Conservation (phyloP, 495 filamentous ascomycete genomes). For the Articulospora tetracladia region DNA sequence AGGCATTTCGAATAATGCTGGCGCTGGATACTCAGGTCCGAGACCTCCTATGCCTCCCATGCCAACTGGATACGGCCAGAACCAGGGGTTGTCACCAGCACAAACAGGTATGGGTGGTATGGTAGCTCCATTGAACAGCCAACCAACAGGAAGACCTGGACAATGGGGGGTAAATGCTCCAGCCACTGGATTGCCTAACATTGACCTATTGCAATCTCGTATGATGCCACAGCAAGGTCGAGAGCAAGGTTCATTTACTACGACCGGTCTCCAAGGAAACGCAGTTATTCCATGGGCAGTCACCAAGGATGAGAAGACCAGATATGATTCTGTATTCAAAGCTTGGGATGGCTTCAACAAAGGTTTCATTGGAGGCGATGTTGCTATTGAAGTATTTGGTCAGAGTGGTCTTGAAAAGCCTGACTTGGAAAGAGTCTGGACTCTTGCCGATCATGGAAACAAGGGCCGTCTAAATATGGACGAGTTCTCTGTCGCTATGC, state of each 20-base stretch:
- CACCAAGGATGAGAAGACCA: slow-evolving; percentile 97
- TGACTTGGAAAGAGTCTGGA: slow-evolving; percentile 93
- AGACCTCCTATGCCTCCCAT: slow-evolving; percentile 93
- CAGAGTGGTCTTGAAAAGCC: slow-evolving; percentile 90
- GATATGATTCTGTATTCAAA: slow-evolving; percentile 92
- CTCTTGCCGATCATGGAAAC: slow-evolving; percentile 87
- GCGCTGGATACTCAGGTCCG: slow-evolving; percentile 65
- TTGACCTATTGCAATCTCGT: slow-evolving; percentile 87
- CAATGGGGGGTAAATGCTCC: slow-evolving; percentile 99
- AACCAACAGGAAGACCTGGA: slow-evolving; percentile 93
- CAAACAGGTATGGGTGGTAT: slow-evolving; percentile 48
- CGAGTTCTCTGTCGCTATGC: slow-evolving; percentile 98
- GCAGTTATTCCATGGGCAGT: slow-evolving; percentile 97
- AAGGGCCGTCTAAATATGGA: slow-evolving; percentile 93
- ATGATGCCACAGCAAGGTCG: slow-evolving; percentile 98
- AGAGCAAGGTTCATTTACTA: slow-evolving; percentile 82
- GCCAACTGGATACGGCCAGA: slow-evolving; percentile 74
- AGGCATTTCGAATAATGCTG: slow-evolving; percentile 43
- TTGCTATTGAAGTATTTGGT: slow-evolving; percentile 94
- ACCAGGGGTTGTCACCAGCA: slow-evolving; percentile 56
- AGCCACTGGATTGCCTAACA: slow-evolving; percentile 83
- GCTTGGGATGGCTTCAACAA: slow-evolving; percentile 96
- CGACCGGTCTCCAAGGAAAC: slow-evolving; percentile 82
- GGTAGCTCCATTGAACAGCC: slow-evolving; percentile 69
- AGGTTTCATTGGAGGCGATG: slow-evolving; percentile 88